Evolutionary conservation across 2,329 filamentous ascomycete species (phyloP), one percentile per base, ranked within the genome.

Genomic region (Beauveria sp.): DNA sequence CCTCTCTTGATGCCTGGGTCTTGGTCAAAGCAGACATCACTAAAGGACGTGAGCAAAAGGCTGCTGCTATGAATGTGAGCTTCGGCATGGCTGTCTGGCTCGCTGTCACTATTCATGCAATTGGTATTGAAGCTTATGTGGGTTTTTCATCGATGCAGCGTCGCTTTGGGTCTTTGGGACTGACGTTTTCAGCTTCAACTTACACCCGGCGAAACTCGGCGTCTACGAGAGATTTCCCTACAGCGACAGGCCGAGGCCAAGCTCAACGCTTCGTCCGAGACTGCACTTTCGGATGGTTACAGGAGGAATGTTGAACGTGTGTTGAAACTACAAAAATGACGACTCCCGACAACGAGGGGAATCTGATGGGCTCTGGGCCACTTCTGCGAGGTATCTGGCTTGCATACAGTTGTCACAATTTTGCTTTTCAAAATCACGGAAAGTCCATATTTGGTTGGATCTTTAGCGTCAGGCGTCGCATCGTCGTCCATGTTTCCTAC

Each of bases 41-140:
- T 51, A 59, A 40, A 3, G 46, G 70, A 64, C 63, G 67, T 5
- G 65, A 63, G 7, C 66, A 71, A 26, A 54, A 73, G 2, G 77
- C 72, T 0, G 77, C 79, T 1, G 73, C 74, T 0, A 66, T 84
- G 18, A 71, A 76, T 14, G 46, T 79, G 1, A 70, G 65, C 1
- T 85, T 85, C 62, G 82, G 80, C 2, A 75, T 79, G 67, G 76
- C 78, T 0, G 47, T 78, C 1, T 86, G 80, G 79, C 53, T 86
- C 5, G 76, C 80, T 0, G 62, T 84, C 2, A 63, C 74, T 0
- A 50, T 86, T 2, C 83, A 87, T 65, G 74, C 72, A 3, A 55
- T 81, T 41, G 77, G 75, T 0, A 70, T 80, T 1, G 80, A 83
- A 66, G 55, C 79, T 44, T 81, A 81, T 61, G 76, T 79, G 65